Evolutionary conservation across 768 basidiomycete genomes (phyloP), one percentile per base, ranked within the genome.

Genomic region (Russula compacta): DNA sequence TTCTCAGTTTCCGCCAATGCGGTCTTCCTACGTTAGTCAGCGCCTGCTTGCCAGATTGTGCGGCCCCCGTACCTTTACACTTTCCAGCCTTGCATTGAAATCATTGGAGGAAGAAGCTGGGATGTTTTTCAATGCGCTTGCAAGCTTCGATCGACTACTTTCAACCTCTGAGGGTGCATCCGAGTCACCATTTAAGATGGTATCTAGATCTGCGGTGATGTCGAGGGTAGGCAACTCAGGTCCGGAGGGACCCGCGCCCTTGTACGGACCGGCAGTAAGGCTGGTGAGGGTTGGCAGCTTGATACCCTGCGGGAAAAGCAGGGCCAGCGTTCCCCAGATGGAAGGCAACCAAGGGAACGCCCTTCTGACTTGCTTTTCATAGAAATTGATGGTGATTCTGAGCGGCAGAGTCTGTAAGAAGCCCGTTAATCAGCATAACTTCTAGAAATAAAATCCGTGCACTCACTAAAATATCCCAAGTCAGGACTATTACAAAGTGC

Each of bases 221-320:
- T 55, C 21, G 21, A 64, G 9, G 38, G 56, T 53, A 21, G 51
- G 39, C 32, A 43, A n/a, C 11, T 48, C 33, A 42, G 53, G 19
- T 33, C 60, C 63, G 1, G 53, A 44, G 17, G 63, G 63, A 14
- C 63, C 63, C 0, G 51, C 60, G 21, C 56, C 63, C 33, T 63
- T 53, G 51, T 53, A 58, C 6, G 46, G 55, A 42, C 60, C 63
- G 14, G 60, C 51, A 48, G 46, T 57, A 4, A 58, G 17, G 5
- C 46, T 63, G 0, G 60, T 64, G 46, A 64, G 9, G 24, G 39
- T 52, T 12, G 63, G 63, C 24, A 53, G 21, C 14, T 49, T 52
- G 40, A 64, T 63, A 5, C 64, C 64, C 12, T 36, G 6, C 3
- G 64, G 63, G 54, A 66, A 66, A n/a, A 66, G 62, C 12, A 7